Conservation (phyloP, 768 basidiomycete genomes). For the Amanita rubescens region DNA sequence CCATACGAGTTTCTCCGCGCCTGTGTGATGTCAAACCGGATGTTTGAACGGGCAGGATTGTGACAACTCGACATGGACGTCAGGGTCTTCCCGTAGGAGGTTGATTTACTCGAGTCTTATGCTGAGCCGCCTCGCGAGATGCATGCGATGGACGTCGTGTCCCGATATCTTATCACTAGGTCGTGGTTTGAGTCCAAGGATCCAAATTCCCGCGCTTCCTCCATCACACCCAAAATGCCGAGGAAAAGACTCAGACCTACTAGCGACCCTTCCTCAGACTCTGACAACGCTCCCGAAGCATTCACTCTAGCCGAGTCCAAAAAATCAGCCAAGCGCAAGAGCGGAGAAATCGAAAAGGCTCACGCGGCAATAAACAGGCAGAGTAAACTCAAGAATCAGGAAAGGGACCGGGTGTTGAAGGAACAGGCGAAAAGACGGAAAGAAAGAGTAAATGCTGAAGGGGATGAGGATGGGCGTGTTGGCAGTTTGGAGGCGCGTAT, state of each 20-base stretch:
- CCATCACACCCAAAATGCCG: neutral
- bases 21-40: too few species aligned
- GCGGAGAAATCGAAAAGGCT: neutral
- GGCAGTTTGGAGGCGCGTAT: neutral
- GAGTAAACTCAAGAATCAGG: slow-evolving; percentile 3
- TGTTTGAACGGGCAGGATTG: too few species aligned
- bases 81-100: too few species aligned
- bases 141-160: too few species aligned
- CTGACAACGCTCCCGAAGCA: slow-evolving; percentile 4
- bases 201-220: too few species aligned
- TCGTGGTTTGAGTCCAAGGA: too few species aligned
- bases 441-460: neutral
- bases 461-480: neutral
- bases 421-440: slow-evolving; percentile 4
- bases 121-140: too few species aligned
- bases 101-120: too few species aligned
- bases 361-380: neutral
- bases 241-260: neutral
- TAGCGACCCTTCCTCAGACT: neutral
- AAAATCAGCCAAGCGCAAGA: neutral
- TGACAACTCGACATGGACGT: too few species aligned
- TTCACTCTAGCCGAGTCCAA: slow-evolving; percentile 1
- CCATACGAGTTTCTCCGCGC: too few species aligned
- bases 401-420: slow-evolving; percentile 5
- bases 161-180: too few species aligned